Base-by-base conservation (phyloP, 2,329 filamentous ascomycete genomes). In the Colletotrichum zoysiae region DNA sequence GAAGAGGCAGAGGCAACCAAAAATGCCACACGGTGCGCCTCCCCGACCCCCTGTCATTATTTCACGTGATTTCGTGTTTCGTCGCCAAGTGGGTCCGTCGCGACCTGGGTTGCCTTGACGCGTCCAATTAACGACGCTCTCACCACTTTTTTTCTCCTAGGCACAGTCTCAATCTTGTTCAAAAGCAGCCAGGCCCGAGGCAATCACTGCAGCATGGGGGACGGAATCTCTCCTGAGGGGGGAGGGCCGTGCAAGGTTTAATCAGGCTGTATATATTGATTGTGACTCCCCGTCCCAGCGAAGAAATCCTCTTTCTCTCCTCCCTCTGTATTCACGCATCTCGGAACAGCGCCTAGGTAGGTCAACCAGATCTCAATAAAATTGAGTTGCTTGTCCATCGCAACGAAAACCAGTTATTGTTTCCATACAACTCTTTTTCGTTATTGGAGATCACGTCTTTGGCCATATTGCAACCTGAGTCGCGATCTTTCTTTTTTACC, bases 271-370 rank as follows among this genome's bases (percentile, higher is more conserved):
- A 73, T 73, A 73, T 74, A 73, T 64, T 70, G 26, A 57, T 55
- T 58, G 35, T 40, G n/a, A 42, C 46, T 42, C 73, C 73, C 68
- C 69, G 48, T 75, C 56, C 69, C 42, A 30, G 46, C 73, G 65
- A 73, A 67, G 61, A 66, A 74, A 74, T 70, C 73, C 63, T 26
- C 40, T n/a, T 56, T 59, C 46, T 40, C 64, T 59, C 53, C 51
- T 44, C 33, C 14, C n/a, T 53, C 40, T 50, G 23, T 70, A 42
- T 59, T 70, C 60, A 51, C 61, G 56, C 73, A 57, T 65, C 46
- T 65, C 55, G 65, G 69, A 65, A 76, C 75, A 74, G 74, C 75
- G 75, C 78, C 77, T 74, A 80, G 79, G 79, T 81, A 82, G 76
- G 79, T 79, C 75, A 74, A 46, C 35, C 57, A 23, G 6, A 35